These are phyloP conservation scores for Neurospora sp. DNA, from an alignment of 495 filamentous ascomycete genomes.

Conservation along the genomic window DNA sequence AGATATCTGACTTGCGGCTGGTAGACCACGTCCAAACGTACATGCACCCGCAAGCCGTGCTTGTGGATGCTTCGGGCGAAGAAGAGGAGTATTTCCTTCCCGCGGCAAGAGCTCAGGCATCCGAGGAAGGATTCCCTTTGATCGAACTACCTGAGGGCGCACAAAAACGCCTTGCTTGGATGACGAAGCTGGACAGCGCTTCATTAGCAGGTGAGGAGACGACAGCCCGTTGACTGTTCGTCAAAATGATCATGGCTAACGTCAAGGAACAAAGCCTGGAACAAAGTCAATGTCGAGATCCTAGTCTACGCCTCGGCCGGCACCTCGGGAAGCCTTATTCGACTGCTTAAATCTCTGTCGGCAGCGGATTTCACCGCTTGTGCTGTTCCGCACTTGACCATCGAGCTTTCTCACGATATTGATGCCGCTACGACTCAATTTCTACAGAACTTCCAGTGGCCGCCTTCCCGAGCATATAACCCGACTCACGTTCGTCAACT, in stretches of 20 bases:
- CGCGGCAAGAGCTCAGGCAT: constrained; percentile 37
- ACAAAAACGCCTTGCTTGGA: constrained; percentile 57
- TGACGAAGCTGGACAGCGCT: constrained; percentile 60
- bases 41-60: constrained; percentile 48
- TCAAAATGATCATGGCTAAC: constrained; percentile 9
- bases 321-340: constrained; percentile 59
- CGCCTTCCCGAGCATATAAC: constrained; percentile 33
- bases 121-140: constrained; percentile 35
- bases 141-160: constrained; percentile 57
- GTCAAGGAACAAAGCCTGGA: constrained; percentile 49
- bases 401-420: constrained; percentile 63
- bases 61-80: constrained; percentile 38
- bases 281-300: constrained; percentile 61
- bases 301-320: constrained; percentile 60
- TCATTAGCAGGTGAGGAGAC: constrained; percentile 50
- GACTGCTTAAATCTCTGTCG: constrained; percentile 61
- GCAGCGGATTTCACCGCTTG: constrained; percentile 62
- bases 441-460: constrained; percentile 53
- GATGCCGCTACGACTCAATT: constrained; percentile 51
- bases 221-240: background rate
- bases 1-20: background rate
- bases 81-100: constrained; percentile 47
- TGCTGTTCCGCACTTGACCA: constrained; percentile 55
- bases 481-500: constrained; percentile 37
- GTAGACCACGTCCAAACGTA: constrained; percentile 41